Evolutionary conservation across 129 eudicot genomes (phyloP).

Genomic region (Pittosporum tobira): DNA sequence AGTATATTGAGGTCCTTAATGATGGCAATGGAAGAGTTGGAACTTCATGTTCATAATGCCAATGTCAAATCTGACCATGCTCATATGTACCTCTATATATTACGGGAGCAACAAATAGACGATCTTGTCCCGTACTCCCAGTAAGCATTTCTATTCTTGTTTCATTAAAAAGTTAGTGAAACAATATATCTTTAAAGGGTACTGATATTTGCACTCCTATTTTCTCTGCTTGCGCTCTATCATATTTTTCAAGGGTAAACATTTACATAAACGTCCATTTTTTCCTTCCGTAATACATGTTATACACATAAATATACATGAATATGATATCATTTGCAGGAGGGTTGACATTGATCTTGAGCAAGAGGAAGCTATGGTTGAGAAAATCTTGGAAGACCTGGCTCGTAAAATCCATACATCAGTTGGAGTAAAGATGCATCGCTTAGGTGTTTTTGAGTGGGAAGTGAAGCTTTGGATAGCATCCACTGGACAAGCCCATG

Average conservation of each 20-base stretch:
- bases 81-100: slow-evolving; percentile 86
- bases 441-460: slow-evolving; percentile 91
- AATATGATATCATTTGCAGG: slow-evolving; percentile 32
- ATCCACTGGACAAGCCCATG: slow-evolving; percentile 71
- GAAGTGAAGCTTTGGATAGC: slow-evolving; percentile 89
- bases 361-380: slow-evolving; percentile 60
- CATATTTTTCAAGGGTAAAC: too few relatives aligned
- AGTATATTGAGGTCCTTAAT: slow-evolving; percentile 85
- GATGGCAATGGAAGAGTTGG: slow-evolving; percentile 94
- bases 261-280: too few relatives aligned
- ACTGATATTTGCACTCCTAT: too few relatives aligned
- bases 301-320: too few relatives aligned
- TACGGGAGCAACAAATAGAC: slow-evolving; percentile 63
- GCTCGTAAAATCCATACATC: slow-evolving; percentile 61
- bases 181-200: too few relatives aligned
- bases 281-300: too few relatives aligned
- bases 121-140: slow-evolving; percentile 71
- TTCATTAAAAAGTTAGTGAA: neutral
- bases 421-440: slow-evolving; percentile 84
- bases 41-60: slow-evolving; percentile 87
- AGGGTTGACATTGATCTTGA: slow-evolving; percentile 38
- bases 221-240: too few relatives aligned
- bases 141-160: slow-evolving; percentile 31
- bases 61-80: slow-evolving; percentile 76
- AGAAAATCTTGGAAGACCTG: slow-evolving; percentile 58